Percentiles rank a stretch among this genome's conserved stretches.
Evolutionary conservation across 352 stramenopile genomes (phyloP).

Genomic region (Globisporangium canariense): DNA sequence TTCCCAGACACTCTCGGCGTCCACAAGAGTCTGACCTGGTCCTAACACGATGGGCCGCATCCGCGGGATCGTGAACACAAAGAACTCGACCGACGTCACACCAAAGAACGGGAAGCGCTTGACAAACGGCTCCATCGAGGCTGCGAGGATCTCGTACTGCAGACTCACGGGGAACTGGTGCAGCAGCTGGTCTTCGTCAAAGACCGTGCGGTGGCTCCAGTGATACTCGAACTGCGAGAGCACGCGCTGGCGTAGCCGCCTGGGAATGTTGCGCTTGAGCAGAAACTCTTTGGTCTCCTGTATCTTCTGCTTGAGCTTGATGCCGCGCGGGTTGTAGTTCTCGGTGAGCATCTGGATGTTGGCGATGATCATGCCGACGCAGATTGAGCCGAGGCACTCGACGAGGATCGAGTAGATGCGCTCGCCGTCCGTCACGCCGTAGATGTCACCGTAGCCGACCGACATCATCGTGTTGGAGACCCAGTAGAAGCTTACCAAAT

Average conservation of each 20-base stretch:
- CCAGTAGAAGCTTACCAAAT: slow-evolving; percentile 91
- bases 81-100: slow-evolving; percentile 72
- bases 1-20: slow-evolving; percentile 79
- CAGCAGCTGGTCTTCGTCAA: slow-evolving; percentile 69
- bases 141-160: slow-evolving; percentile 77
- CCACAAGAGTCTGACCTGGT: slow-evolving; percentile 55
- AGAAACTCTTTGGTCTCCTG: slow-evolving; percentile 83
- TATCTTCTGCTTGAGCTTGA: slow-evolving; percentile 70
- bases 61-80: slow-evolving; percentile 57
- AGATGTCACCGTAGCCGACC: slow-evolving; percentile 90
- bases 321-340: slow-evolving; percentile 82
- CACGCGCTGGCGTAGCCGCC: slow-evolving; percentile 57
- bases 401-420: slow-evolving; percentile 85
- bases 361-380: slow-evolving; percentile 90
- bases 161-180: slow-evolving; percentile 63
- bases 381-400: slow-evolving; percentile 79
- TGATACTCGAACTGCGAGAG: slow-evolving; percentile 84
- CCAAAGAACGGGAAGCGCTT: slow-evolving; percentile 77
- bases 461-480: slow-evolving; percentile 93
- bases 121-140: slow-evolving; percentile 75
- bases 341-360: slow-evolving; percentile 92
- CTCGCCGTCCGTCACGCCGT: slow-evolving; percentile 72
- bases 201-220: slow-evolving; percentile 67
- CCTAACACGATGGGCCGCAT: slow-evolving; percentile 63
- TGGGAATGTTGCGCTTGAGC: slow-evolving; percentile 60